Evolutionary conservation across 2,329 filamentous ascomycete genomes (phyloP).

Genomic region (Triangularia verruculosa): DNA sequence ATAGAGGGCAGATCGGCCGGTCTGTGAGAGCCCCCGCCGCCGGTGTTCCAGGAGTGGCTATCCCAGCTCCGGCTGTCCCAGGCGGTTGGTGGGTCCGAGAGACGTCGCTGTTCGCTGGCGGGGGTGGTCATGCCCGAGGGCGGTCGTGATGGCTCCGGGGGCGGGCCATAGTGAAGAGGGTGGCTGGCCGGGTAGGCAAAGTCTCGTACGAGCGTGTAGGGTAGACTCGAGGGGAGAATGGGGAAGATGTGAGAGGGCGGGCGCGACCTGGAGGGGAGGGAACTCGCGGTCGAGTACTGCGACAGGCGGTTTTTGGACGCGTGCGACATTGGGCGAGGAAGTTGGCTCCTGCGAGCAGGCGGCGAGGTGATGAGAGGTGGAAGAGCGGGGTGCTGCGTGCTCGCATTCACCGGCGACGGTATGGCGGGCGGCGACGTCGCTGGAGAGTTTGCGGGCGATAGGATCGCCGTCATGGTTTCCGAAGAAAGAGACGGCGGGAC

Average conservation of each 20-base stretch:
- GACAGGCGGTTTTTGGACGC: conserved; percentile 79
- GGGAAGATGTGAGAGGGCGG: conserved; percentile 80
- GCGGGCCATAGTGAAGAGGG: conserved; percentile 91
- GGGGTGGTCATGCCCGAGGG: conserved; percentile 81
- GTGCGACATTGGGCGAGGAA: conserved; percentile 68
- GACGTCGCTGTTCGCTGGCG: conserved; percentile 69
- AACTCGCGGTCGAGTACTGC: conserved; percentile 69
- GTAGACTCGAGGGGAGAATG: conserved; percentile 77
- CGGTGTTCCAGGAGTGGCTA: conserved; percentile 45
- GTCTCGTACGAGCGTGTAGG: conserved; percentile 90
- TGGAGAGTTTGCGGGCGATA: conserved; percentile 56
- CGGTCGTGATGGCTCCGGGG: conserved; percentile 67
- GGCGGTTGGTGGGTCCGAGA: conserved; percentile 76
- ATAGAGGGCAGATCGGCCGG: conserved; percentile 75
- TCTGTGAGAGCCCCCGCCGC: conserved; percentile 54
- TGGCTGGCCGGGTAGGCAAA: conserved; percentile 85
- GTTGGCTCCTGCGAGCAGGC: conserved; percentile 55
- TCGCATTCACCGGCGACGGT: conserved; percentile 40
- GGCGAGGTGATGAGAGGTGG: conserved; percentile 58
- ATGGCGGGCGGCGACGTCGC: conserved; percentile 51
- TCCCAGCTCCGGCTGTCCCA: conserved; percentile 71
- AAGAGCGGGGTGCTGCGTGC: conserved; percentile 53
- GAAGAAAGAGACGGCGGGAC: conserved; percentile 29
- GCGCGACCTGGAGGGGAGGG: conserved; percentile 67
- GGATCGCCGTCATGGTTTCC: conserved; percentile 49